Evolutionary conservation across 2,329 filamentous ascomycete genomes (phyloP), one percentile per base, ranked within the genome.

Genomic region (Penicillium digitatum): DNA sequence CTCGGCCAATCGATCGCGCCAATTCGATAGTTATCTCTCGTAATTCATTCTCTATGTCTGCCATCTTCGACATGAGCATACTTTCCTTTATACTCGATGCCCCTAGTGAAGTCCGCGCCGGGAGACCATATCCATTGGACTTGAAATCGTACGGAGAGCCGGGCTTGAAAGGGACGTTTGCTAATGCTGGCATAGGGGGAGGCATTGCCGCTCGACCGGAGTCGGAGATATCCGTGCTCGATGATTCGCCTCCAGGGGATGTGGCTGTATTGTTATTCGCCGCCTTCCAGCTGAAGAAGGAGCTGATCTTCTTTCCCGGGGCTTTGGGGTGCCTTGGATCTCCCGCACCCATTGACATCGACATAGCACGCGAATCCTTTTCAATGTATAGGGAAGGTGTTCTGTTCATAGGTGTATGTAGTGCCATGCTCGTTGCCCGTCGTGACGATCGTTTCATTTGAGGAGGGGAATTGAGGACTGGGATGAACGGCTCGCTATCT

Each of bases 1-100:
- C 94, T 58, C 94, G 85, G 66, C 89, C 86, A 68, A 99, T 97
- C 27, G 94, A 97, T 63, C 86, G 83, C 32, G 94, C 94, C 71
- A 99, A 80, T 80, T 99, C 94, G 57, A 87, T 83, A 78, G 90
- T 95, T 75, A 99, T 93, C 73, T 93, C 89, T 66, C 90, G 90
- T 63, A 99, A 76, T 79, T 99, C 94, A 71, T 91, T 88, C 78
- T 99, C 94, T 79, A 99, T 87, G 71, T 95, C 90, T 71, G 90
- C 85, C 67, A 95, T 82, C 72, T 91, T 71, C 64, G 80, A 62
- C 80, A 77, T 64, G 72, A 80, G 67, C 69, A 76, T 64, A 67
- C 74, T 52, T 67, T 76, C 66, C 72, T 76, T 50, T 63, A 73
- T 46, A 72, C 75, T 56, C 73, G 72, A 47, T 74, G 73, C 59